These are phyloP conservation scores for Phascolomyces articulosus DNA, from an alignment of 371 early-diverging fungal genomes.

Conservation along the genomic window DNA sequence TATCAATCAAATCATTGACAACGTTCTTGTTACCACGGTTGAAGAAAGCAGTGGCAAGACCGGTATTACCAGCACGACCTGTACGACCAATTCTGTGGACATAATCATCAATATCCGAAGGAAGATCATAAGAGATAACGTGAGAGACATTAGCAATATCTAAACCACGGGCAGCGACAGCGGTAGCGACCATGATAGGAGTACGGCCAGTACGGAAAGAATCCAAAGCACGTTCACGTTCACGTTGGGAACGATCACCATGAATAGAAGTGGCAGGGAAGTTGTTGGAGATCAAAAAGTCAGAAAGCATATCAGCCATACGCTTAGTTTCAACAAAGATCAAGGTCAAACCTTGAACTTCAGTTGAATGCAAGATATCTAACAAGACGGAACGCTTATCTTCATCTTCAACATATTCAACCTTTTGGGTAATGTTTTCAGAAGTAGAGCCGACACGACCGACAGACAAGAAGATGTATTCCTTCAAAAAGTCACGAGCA, in stretches of 20 bases:
- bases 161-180: conserved; percentile 99
- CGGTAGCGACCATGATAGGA: conserved; percentile 98
- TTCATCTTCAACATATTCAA: conserved; percentile 77
- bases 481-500: conserved; percentile 87
- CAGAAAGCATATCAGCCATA: conserved; percentile 94
- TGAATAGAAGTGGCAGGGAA: conserved; percentile 97
- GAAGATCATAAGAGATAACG: conserved; percentile 95
- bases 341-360: conserved; percentile 78
- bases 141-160: conserved; percentile 92
- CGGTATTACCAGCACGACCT: conserved; percentile 89
- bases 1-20: conserved; percentile 84
- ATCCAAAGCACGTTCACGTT: conserved; percentile 94
- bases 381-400: conserved; percentile 88
- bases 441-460: conserved; percentile 64
- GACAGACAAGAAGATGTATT: conserved; percentile 50
- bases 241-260: conserved; percentile 95
- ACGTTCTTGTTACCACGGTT: conserved; percentile 92
- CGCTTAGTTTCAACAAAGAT: conserved; percentile 99
- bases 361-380: conserved; percentile 79
- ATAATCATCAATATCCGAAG: conserved; percentile 93
- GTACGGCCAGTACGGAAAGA: conserved; percentile 91
- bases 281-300: conserved; percentile 68
- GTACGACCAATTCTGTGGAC: conserved; percentile 99
- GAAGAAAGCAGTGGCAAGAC: conserved; percentile 97
- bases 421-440: conserved; percentile 53